Evolutionary conservation across 2,329 filamentous ascomycete genomes (phyloP), one percentile per base, ranked within the genome.

Genomic region (Diaporthe vaccinii): DNA sequence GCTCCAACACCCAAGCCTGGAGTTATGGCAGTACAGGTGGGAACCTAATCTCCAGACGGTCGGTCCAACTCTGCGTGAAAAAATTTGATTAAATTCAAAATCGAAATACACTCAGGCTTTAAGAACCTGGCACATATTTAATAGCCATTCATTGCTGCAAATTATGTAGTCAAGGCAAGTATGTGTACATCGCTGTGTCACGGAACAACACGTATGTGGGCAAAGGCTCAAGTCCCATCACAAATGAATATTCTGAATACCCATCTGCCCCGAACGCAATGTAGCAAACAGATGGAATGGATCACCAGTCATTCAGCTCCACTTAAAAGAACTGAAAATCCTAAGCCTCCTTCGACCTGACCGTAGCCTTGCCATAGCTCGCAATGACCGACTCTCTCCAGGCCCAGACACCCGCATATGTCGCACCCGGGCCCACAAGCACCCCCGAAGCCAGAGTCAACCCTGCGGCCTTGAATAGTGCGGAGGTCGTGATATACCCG

Each of bases 371-470:
- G 7, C 41, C n/a, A 53, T 53, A 53, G 46, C 62, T 68, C 25
- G 70, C 70, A 73, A 73, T 73, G 5, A 73, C n/a, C 8, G 53
- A 36, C 44, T 73, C 70, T n/a, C 57, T 73, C 70, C 70, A 62
- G 15, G 70, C 57, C 70, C 70, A 62, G 41, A 73, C 41, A 8
- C 44, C 70, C 1, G 70, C 70, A 17, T 46, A 73, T 14, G 34
- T 62, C 20, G 70, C 55, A 51, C 44, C 57, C 1, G 57, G 70
- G 8, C 70, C 70, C 15, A 73, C 31, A 31, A 59, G 41, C 20
- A 72, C 55, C 41, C 28, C 51, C 2, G 51, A 44, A 51, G 41
- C n/a, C 28, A 58, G 1, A n/a, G 55, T 46, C 4, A 20, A 31
- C 7, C 25, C 53, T 8, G 9, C 7, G 5, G 69, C 69, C 57